Conservation (phyloP, 1,284 basidiomycete genomes). For the Peniophora sp. region DNA sequence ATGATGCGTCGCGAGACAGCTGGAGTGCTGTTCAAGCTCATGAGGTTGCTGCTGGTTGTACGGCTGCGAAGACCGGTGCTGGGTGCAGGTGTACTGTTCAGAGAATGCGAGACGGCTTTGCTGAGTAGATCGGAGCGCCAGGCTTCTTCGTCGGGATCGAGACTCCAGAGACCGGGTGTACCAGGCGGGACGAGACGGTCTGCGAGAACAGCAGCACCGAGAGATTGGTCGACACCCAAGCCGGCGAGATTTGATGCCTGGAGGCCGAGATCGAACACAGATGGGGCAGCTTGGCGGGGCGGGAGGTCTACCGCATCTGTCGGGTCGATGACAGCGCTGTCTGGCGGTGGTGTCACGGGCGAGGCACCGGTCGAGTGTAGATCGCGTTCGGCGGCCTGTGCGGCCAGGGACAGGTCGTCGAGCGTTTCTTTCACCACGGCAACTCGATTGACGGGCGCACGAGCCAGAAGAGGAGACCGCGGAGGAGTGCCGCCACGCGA, state of each 20-base stretch:
- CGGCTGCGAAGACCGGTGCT: too few relatives aligned
- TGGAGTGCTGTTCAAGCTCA: not conserved
- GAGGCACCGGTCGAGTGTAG: constrained; percentile 18
- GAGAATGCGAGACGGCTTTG: constrained; percentile 66
- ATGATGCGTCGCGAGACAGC: constrained; percentile 16
- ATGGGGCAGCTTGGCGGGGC: constrained; percentile 44
- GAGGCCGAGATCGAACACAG: constrained; percentile 64
- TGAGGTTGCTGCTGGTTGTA: too few relatives aligned
- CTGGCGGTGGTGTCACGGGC: constrained; percentile 4
- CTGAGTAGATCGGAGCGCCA: constrained; percentile 68
- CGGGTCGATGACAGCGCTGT: constrained; percentile 64
- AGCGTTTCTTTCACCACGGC: constrained; percentile 76
- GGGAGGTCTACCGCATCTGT: constrained; percentile 74
- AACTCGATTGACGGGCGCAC: constrained; percentile 38
- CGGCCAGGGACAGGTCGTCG: constrained; percentile 57
- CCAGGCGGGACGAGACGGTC: constrained; percentile 56
- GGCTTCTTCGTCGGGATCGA: constrained; percentile 45
- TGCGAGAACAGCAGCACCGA: constrained; percentile 64
- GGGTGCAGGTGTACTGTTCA: constrained; percentile 43
- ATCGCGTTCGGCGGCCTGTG: constrained; percentile 65
- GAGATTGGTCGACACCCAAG: constrained; percentile 59
- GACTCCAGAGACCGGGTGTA: constrained; percentile 51
- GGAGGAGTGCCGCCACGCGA: constrained; percentile 51
- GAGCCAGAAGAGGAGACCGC: constrained; percentile 47
- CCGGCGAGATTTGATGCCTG: constrained; percentile 64